phyloP scores from a whole-genome alignment of 495 filamentous ascomycete genomes.

The Physcia stellaris region DNA sequence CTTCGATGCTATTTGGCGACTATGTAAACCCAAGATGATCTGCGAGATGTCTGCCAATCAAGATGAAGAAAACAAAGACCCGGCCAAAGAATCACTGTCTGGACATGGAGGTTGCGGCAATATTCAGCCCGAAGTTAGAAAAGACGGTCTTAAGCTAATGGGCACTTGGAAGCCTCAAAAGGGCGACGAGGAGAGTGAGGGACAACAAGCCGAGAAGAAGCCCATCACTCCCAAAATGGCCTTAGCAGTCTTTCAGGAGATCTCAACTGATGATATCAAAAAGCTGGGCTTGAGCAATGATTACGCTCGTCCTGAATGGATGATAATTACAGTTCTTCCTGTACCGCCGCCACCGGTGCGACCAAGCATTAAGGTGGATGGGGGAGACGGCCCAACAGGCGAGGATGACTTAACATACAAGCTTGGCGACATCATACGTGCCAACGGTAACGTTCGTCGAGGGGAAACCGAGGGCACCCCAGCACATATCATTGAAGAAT shows the following conservation, averaged over 20 bases:
- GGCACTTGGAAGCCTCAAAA: slow-evolving; percentile 71
- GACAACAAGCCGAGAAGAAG: slow-evolving; percentile 65
- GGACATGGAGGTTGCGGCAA: slow-evolving; percentile 91
- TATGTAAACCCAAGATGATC: slow-evolving; percentile 72
- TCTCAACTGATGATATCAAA: slow-evolving; percentile 62
- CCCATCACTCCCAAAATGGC: slow-evolving; percentile 71
- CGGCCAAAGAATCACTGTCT: slow-evolving; percentile 34
- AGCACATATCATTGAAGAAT: slow-evolving; percentile 76
- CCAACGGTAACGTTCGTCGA: slow-evolving; percentile 84
- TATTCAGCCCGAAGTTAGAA: slow-evolving; percentile 70
- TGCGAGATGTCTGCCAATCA: slow-evolving; percentile 62
- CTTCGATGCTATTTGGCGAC: slow-evolving; percentile 76
- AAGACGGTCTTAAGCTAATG: slow-evolving; percentile 68
- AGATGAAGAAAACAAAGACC: slow-evolving; percentile 42
- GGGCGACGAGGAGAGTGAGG: slow-evolving; percentile 48
- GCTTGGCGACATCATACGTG: slow-evolving; percentile 92
- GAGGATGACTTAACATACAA: slow-evolving; percentile 99
- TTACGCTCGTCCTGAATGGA: slow-evolving; percentile 94
- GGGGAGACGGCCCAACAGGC: slow-evolving; percentile 72
- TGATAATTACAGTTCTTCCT: slow-evolving; percentile 88
- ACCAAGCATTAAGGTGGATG: slow-evolving; percentile 89
- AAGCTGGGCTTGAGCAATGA: slow-evolving; percentile 85
- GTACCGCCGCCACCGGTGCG: slow-evolving; percentile 92
- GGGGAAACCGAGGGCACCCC: slow-evolving; percentile 82
- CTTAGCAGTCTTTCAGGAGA: slow-evolving; percentile 70